Evolutionary conservation across 2,329 filamentous ascomycete genomes (phyloP), one percentile per base, ranked within the genome.

Genomic region (Aulographum hederae): DNA sequence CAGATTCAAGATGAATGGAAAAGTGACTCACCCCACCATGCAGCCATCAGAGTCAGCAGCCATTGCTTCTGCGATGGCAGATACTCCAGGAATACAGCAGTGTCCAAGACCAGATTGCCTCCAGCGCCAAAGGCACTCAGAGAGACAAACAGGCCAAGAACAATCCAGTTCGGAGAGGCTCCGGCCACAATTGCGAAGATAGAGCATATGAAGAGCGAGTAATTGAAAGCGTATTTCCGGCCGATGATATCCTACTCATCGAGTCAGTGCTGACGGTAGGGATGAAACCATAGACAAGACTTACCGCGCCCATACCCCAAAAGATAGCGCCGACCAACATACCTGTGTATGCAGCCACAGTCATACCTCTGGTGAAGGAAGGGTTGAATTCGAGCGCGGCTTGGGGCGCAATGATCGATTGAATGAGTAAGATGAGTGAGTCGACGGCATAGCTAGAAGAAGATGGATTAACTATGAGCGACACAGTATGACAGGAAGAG

Each of bases 221-320:
- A 52, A 42, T 79, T 79, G 54, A 80, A 81, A 4, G 75, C 74
- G 39, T 67, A 69, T 38, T 67, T 66, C 27, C 75, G 61, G 4
- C 74, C 75, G 37, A 79, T 71, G 20, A 79, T 61, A 43, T 80
- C 75, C 15, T 72, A 73, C 3, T 61, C 61, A 18, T n/a, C n/a
- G n/a, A n/a, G n/a, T n/a, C n/a, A n/a, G n/a, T n/a, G n/a, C n/a
- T n/a, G n/a, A 25, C 8, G 21, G 8, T 8, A 8, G 21, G 8
- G 21, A n/a, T 25, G n/a, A 25, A n/a, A 25, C 8, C 21, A 8
- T 25, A 8, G 21, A 25, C 21, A 8, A 8, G 21, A 8, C n/a
- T 25, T 8, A 25, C 21, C 21, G 30, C 30, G 13, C 27, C n/a
- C n/a, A 10, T 25, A 25, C 74, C 74, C 73, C 74, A 80, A 51